Evolutionary conservation across 148 eudicot species (phyloP).

Genomic region (Nepenthes gracilis): DNA sequence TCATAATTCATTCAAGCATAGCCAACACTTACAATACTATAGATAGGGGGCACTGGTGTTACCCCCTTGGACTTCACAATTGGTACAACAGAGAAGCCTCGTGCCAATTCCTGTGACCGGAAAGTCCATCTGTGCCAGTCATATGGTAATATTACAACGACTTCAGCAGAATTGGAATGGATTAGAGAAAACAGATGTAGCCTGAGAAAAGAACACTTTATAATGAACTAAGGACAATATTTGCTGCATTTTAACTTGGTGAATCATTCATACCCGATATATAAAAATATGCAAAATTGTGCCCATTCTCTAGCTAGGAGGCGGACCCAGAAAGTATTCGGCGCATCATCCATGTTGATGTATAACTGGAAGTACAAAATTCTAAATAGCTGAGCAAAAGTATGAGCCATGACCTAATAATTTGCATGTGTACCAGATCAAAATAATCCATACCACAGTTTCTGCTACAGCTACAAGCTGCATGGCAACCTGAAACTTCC

Average conservation of each 20-base stretch:
- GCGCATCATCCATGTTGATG: constrained; percentile 59
- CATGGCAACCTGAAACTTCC: constrained; percentile 88
- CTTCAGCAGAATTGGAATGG: neutral
- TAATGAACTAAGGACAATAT: neutral
- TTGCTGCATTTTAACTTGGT: neutral
- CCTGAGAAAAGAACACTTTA: neutral
- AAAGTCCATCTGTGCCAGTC: constrained; percentile 69
- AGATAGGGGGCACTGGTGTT: constrained; percentile 59
- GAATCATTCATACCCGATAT: constrained; percentile 53
- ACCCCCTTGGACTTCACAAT: constrained; percentile 46
- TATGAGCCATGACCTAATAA: neutral
- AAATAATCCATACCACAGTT: constrained; percentile 36
- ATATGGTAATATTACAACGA: neutral
- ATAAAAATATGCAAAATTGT: constrained; percentile 72
- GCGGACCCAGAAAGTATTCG: constrained; percentile 73
- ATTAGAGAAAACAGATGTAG: neutral
- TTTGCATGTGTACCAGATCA: neutral
- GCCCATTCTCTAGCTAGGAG: constrained; percentile 82
- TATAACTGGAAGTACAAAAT: constrained; percentile 40
- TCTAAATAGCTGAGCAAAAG: neutral
- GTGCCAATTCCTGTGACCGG: constrained; percentile 72
- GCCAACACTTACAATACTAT: constrained; percentile 57
- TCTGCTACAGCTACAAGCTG: constrained; percentile 73
- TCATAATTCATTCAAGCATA: neutral
- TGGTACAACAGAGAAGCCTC: constrained; percentile 83